Percentiles rank a stretch among this genome's conserved stretches.
Conservation (phyloP, 2,329 filamentous ascomycete genomes). For the Scytalidium lignicola region DNA sequence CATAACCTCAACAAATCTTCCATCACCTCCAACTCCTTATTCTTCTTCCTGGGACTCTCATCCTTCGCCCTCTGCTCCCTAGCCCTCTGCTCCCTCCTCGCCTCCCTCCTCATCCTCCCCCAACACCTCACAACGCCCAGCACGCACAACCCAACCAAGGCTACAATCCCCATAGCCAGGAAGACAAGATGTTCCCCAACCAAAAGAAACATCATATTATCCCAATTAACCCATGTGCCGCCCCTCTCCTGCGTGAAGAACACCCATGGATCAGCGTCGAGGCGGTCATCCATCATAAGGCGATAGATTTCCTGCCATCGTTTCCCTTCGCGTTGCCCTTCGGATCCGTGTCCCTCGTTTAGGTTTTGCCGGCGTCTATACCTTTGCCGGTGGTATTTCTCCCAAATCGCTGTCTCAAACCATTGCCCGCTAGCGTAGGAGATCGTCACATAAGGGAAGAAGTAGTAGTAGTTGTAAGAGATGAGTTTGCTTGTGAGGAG, state of each 20-base stretch:
- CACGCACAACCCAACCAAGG: too few species aligned
- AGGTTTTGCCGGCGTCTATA: background rate
- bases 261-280: slow-evolving; percentile 21
- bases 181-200: slow-evolving; percentile 19
- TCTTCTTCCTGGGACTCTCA: too few species aligned
- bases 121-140: too few species aligned
- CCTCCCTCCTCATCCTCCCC: too few species aligned
- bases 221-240: slow-evolving; percentile 27
- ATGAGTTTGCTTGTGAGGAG: slow-evolving; percentile 59
- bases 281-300: slow-evolving; percentile 25
- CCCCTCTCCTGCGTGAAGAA: slow-evolving; percentile 27
- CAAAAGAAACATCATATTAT: slow-evolving; percentile 24
- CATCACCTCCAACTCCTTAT: too few species aligned
- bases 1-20: too few species aligned
- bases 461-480: slow-evolving; percentile 61
- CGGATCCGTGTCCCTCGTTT: background rate
- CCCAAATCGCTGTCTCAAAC: slow-evolving; percentile 67
- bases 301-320: slow-evolving; percentile 11
- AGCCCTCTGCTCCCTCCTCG: too few species aligned
- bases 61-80: slow-evolving; percentile 30
- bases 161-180: background rate
- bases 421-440: slow-evolving; percentile 68
- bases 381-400: slow-evolving; percentile 45
- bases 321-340: too few species aligned
- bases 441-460: slow-evolving; percentile 69